A percentile compares a stretch with the other conserved stretches of the same genome.
These are phyloP conservation scores for Citrus glauca DNA, from an alignment of 345 rosid species.

Conservation along the genomic window DNA sequence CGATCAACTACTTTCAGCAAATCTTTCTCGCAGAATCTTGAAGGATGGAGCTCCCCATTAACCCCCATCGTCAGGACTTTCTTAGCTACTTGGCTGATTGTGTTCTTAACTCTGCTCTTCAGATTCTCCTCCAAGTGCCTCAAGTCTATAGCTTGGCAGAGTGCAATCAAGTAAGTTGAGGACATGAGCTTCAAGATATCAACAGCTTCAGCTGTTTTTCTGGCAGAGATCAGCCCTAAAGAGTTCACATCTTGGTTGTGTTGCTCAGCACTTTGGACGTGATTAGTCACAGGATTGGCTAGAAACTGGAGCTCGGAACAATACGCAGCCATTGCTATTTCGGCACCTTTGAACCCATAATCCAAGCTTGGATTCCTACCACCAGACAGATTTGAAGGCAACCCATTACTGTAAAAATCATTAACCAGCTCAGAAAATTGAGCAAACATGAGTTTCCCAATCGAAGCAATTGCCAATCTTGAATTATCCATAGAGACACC, in stretches of 20 bases:
- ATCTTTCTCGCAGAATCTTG: slow-evolving; percentile 41
- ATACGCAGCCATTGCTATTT: slow-evolving; percentile 47
- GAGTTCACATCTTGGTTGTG: slow-evolving; percentile 76
- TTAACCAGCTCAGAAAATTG: slow-evolving; percentile 48
- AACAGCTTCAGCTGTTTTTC: slow-evolving; percentile 45
- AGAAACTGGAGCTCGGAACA: slow-evolving; percentile 63
- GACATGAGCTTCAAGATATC: slow-evolving; percentile 64
- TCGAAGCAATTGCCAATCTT: slow-evolving; percentile 58
- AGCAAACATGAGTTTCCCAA: slow-evolving; percentile 64
- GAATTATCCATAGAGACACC: slow-evolving; percentile 76
- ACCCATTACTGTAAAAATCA: slow-evolving; percentile 45
- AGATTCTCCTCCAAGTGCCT: slow-evolving; percentile 43
- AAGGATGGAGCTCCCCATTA: slow-evolving; percentile 33
- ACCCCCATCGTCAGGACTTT: slow-evolving; percentile 22
- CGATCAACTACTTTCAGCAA: slow-evolving; percentile 29
- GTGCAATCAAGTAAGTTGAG: slow-evolving; percentile 35
- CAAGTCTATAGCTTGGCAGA: slow-evolving; percentile 41
- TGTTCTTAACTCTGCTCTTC: slow-evolving; percentile 26
- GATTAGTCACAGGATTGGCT: slow-evolving; percentile 67
- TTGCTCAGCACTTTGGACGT: slow-evolving; percentile 64
- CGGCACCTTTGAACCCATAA: slow-evolving; percentile 44
- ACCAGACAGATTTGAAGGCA: slow-evolving; percentile 45
- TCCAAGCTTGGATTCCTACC: slow-evolving; percentile 42
- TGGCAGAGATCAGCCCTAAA: slow-evolving; percentile 40
- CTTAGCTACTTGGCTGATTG: slow-evolving; percentile 31